phyloP scores from a whole-genome alignment of 169 alveolate genomes.

The Haemoproteus tartakovskyi region DNA sequence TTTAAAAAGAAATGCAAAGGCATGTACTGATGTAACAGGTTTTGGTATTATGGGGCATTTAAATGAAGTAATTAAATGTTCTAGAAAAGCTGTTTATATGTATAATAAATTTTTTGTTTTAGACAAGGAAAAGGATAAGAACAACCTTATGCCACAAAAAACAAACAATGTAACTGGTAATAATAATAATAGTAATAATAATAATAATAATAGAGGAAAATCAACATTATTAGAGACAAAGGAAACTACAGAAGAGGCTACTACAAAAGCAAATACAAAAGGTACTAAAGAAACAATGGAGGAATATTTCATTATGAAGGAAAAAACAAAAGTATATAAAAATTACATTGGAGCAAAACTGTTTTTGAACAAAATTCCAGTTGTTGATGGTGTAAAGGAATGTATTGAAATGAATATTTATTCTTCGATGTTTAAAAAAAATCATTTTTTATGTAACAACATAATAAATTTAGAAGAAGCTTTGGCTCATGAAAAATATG shows the following conservation, averaged over 20 bases:
- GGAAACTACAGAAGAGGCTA: neutral
- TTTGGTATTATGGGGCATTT: slow-evolving; percentile 63
- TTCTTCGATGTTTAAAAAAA: slow-evolving; percentile 65
- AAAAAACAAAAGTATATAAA: slow-evolving; percentile 1
- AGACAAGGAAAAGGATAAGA: neutral
- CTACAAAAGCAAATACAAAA: neutral
- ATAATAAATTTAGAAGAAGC: slow-evolving; percentile 65
- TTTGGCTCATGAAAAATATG: slow-evolving; percentile 16
- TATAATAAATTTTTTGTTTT: neutral
- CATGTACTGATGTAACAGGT: slow-evolving; percentile 66
- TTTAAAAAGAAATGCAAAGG: slow-evolving; percentile 38
- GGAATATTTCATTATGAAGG: neutral
- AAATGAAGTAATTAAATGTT: slow-evolving; percentile 62
- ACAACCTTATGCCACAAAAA: neutral
- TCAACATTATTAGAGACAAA: neutral
- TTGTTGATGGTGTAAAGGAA: slow-evolving; percentile 57
- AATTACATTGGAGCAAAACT: slow-evolving; percentile 58
- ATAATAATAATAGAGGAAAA: too few species aligned
- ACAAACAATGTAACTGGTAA: neutral
- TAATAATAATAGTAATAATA: too few species aligned
- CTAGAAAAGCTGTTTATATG: slow-evolving; percentile 45
- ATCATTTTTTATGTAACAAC: slow-evolving; percentile 61
- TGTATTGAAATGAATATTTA: slow-evolving; percentile 58
- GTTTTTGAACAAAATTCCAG: slow-evolving; percentile 14
- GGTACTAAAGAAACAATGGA: neutral